These are phyloP conservation scores for Bipolaris gigantea DNA, from an alignment of 2,329 filamentous ascomycete genomes.

Conservation along the genomic window DNA sequence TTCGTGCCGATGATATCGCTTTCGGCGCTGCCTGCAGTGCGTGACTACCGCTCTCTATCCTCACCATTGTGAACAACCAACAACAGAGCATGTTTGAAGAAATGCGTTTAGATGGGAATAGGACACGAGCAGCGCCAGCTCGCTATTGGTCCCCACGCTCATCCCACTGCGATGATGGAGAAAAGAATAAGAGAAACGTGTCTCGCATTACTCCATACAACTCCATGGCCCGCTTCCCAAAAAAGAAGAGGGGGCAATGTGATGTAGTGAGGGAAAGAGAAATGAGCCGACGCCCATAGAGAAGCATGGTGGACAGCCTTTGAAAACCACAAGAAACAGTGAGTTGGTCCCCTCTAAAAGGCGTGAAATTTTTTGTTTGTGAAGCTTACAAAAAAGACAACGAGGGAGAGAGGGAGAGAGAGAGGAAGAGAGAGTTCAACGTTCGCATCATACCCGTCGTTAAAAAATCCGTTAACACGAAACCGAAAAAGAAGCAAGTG, in stretches of 20 bases:
- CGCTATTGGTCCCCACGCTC: neutral
- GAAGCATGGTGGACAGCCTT: neutral
- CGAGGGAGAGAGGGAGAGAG: neutral
- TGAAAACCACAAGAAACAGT: neutral
- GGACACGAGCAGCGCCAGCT: neutral
- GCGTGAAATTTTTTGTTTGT: neutral
- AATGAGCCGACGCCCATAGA: neutral
- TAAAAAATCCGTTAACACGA: slow-evolving; percentile 10
- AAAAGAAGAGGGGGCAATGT: neutral
- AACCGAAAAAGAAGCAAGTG: slow-evolving; percentile 27
- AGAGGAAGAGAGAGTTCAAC: neutral
- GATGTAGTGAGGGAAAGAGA: neutral
- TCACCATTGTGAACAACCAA: too few species aligned
- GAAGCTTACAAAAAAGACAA: neutral
- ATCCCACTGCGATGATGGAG: neutral
- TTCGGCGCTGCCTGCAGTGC: too few species aligned
- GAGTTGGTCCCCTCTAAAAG: neutral
- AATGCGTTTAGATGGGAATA: too few species aligned
- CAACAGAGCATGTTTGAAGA: too few species aligned
- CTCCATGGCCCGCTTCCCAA: neutral
- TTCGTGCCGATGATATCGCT: too few species aligned
- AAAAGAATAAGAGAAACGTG: neutral
- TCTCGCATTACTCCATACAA: neutral
- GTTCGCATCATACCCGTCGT: slow-evolving; percentile 4
- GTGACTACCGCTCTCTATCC: too few species aligned